phyloP scores from a whole-genome alignment of 108 stramenopile species.

The Hondaea fermentalgiana region DNA sequence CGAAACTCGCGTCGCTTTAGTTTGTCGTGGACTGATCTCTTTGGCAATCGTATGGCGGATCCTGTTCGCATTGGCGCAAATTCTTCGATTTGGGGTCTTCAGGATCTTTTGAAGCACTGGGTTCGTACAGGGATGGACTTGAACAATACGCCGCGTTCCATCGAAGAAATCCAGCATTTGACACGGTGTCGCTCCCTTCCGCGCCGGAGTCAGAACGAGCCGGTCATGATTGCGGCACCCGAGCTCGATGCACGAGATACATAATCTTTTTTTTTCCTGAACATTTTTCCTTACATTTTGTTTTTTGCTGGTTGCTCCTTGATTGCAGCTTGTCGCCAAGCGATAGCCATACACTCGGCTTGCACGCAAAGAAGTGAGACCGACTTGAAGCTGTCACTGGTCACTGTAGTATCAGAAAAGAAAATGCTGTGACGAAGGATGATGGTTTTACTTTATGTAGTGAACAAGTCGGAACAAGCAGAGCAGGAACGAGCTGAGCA shows the following conservation, averaged over 20 bases:
- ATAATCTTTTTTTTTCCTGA: neutral
- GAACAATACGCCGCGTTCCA: neutral
- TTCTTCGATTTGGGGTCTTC: neutral
- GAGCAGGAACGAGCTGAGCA: neutral
- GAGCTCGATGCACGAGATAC: neutral
- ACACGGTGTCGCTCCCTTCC: neutral
- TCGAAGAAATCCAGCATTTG: neutral
- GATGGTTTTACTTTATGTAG: too few relatives aligned
- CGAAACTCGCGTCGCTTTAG: neutral
- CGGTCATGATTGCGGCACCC: neutral
- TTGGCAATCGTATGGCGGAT: neutral
- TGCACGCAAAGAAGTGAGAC: too few relatives aligned
- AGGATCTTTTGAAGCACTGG: neutral
- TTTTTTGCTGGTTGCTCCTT: neutral
- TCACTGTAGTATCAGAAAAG: too few relatives aligned
- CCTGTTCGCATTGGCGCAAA: neutral
- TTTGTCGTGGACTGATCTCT: neutral
- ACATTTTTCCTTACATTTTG: neutral
- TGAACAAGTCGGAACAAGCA: too few relatives aligned
- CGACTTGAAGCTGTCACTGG: too few relatives aligned
- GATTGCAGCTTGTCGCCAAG: neutral
- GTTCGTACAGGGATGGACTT: neutral
- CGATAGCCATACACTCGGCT: too few relatives aligned
- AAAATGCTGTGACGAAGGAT: too few relatives aligned
- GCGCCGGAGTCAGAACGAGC: neutral